phyloP scores from a whole-genome alignment of 495 filamentous ascomycete genomes.

The Neurospora cerealis region DNA sequence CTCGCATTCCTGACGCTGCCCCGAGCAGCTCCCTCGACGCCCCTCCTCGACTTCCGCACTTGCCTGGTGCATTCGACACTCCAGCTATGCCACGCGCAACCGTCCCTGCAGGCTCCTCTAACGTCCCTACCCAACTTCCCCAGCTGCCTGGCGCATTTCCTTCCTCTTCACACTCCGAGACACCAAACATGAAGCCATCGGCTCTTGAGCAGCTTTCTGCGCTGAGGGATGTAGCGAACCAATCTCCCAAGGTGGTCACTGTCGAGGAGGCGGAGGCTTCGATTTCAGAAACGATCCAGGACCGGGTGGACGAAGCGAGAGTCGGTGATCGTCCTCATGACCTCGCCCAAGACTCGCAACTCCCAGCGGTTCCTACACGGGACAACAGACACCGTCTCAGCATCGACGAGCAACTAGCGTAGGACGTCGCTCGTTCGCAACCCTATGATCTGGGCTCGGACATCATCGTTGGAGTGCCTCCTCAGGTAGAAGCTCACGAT shows the following conservation, averaged over 20 bases:
- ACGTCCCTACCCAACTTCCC: not conserved
- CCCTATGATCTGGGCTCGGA: not conserved
- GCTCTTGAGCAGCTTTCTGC: not conserved
- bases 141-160: not conserved
- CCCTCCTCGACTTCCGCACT: not conserved
- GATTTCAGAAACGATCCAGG: not conserved
- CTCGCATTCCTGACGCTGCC: not conserved
- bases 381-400: not conserved
- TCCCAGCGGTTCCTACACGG: too few relatives aligned
- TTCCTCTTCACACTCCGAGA: not conserved
- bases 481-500: not conserved
- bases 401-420: not conserved
- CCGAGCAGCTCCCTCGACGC: not conserved
- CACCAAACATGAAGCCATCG: not conserved
- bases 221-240: not conserved
- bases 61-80: not conserved
- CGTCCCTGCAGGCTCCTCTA: not conserved
- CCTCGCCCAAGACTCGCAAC: not conserved
- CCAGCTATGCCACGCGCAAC: not conserved
- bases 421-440: not conserved
- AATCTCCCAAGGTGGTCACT: not conserved
- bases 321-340: not conserved
- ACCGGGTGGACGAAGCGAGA: not conserved
- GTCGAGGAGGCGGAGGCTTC: not conserved
- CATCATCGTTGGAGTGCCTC: not conserved